phyloP scores from a whole-genome alignment of 106 monocot genomes.

The Hemerocallis citrina region DNA sequence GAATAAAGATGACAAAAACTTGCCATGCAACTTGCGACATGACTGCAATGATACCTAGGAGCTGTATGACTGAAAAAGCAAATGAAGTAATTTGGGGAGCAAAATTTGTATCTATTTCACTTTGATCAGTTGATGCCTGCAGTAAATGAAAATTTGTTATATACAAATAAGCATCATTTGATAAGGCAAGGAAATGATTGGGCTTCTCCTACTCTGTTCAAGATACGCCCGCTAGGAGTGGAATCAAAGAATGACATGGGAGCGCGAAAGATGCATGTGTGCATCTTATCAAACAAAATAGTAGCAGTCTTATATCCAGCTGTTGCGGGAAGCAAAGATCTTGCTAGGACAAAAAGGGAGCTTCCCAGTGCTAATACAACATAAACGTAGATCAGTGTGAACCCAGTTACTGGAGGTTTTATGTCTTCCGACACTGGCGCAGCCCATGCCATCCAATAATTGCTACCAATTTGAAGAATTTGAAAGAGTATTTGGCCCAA shows the following conservation, averaged over 20 bases:
- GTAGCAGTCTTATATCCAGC: constrained; percentile 78
- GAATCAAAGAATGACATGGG: constrained; percentile 97
- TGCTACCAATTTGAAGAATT: constrained; percentile 68
- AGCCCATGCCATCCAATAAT: constrained; percentile 97
- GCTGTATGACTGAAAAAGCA: constrained; percentile 73
- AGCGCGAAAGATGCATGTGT: constrained; percentile 63
- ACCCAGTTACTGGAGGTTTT: constrained; percentile 43
- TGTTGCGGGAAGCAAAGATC: constrained; percentile 48
- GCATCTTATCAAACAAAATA: constrained; percentile 78
- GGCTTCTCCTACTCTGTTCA: constrained; percentile 59
- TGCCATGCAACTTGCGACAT: constrained; percentile 97
- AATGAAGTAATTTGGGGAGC: constrained; percentile 36
- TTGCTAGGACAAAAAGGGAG: constrained; percentile 52
- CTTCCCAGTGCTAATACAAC: constrained; percentile 72
- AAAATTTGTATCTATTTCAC: constrained; percentile 55
- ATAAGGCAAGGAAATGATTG: too few relatives aligned
- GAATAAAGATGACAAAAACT: constrained; percentile 72
- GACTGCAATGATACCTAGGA: constrained; percentile 66
- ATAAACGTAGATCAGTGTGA: constrained; percentile 56
- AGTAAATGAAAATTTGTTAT: constrained; percentile 1
- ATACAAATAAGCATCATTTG: too few relatives aligned
- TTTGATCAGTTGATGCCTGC: constrained; percentile 90
- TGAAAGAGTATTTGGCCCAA: constrained; percentile 68
- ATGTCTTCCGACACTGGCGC: constrained; percentile 46
- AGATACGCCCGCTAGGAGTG: constrained; percentile 80